Evolutionary conservation across 768 basidiomycete species (phyloP).

Genomic region (Pleurotus tuoliensis): DNA sequence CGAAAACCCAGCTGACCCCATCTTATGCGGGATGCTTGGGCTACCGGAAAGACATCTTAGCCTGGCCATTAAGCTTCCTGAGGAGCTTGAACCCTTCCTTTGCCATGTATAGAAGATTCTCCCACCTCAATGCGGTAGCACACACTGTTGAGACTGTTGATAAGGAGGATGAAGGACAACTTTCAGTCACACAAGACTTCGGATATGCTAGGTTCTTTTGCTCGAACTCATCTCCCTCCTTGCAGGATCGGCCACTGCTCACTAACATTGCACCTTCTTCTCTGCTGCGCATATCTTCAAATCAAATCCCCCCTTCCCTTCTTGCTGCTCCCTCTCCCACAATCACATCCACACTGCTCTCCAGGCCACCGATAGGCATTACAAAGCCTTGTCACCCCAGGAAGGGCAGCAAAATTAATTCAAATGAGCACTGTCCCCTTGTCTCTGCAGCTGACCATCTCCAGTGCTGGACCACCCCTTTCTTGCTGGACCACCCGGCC

Average conservation of each 20-base stretch:
- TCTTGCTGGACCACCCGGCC: neutral
- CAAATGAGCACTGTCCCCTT: neutral
- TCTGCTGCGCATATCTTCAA: neutral
- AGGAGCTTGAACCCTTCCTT: conserved; percentile 7
- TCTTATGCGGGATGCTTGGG: conserved; percentile 18
- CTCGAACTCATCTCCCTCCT: too few relatives aligned
- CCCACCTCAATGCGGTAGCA: neutral
- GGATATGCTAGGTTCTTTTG: too few relatives aligned
- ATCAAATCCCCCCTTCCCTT: neutral
- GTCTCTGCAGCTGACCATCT: neutral
- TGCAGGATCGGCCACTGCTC: too few relatives aligned
- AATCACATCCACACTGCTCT: conserved; percentile 9
- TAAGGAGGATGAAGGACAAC: neutral
- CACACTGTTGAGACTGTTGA: neutral
- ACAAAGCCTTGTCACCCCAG: neutral
- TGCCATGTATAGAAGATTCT: neutral
- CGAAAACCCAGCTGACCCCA: conserved; percentile 27
- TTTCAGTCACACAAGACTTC: too few relatives aligned
- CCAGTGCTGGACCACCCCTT: neutral
- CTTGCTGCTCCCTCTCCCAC: neutral
- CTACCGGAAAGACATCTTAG: neutral
- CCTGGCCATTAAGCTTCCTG: conserved; percentile 11
- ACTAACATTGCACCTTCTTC: neutral
- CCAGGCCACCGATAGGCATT: neutral
- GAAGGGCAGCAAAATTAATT: neutral